Conservation (phyloP, 805 yeast genomes). For the Lachancea quebecensis region DNA sequence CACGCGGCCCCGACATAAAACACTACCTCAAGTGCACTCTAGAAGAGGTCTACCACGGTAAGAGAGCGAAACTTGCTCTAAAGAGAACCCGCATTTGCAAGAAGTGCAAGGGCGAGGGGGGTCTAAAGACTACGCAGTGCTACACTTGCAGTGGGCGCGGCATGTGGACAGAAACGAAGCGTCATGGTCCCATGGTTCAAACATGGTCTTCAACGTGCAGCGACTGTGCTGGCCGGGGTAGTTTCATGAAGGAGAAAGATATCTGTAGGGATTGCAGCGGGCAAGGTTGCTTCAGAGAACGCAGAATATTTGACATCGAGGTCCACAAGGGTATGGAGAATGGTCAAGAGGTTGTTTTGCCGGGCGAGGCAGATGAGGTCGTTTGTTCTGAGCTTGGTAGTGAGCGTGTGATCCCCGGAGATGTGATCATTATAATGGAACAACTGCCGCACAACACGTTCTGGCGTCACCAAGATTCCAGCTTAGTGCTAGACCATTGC, state of each 20-base stretch:
- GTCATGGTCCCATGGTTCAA: slow-evolving; percentile 41
- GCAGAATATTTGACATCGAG: slow-evolving; percentile 45
- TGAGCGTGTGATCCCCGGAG: slow-evolving; percentile 49
- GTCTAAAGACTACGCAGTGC: slow-evolving; percentile 29
- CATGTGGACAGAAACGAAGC: slow-evolving; percentile 33
- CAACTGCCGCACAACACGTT: slow-evolving; percentile 31
- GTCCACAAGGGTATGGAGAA: slow-evolving; percentile 50
- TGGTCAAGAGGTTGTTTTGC: slow-evolving; percentile 45
- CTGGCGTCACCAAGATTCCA: slow-evolving; percentile 35
- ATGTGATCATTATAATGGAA: slow-evolving; percentile 48
- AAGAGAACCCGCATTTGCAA: slow-evolving; percentile 44
- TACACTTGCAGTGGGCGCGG: slow-evolving; percentile 39
- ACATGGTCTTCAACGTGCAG: slow-evolving; percentile 40
- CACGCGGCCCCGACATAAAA: slow-evolving; percentile 46
- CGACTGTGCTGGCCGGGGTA: slow-evolving; percentile 39
- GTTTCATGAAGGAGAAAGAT: slow-evolving; percentile 27
- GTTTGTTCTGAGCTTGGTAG: slow-evolving; percentile 27
- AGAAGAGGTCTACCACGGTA: slow-evolving; percentile 54
- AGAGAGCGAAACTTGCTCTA: slow-evolving; percentile 46
- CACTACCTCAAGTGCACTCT: slow-evolving; percentile 49
- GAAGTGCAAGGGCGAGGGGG: slow-evolving; percentile 50
- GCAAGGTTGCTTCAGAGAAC: slow-evolving; percentile 39
- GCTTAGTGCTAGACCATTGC: slow-evolving; percentile 37
- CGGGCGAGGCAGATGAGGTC: slow-evolving; percentile 64
- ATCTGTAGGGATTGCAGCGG: slow-evolving; percentile 41